Evolutionary conservation across 2,329 filamentous ascomycete genomes (phyloP).

Genomic region (Fusarium camptoceras): DNA sequence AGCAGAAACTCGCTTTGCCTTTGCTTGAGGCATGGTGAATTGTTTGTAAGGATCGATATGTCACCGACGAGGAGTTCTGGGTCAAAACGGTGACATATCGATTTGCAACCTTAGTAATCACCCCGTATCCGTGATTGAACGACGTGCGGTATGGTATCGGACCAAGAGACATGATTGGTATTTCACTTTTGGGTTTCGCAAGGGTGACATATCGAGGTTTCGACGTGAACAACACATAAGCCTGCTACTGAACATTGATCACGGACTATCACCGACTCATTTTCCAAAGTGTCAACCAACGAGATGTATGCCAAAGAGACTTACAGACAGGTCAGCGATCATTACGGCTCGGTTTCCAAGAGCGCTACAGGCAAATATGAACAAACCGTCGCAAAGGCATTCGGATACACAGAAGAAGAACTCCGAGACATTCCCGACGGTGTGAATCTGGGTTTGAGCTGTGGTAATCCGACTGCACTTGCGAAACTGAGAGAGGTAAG

Average conservation of each 20-base stretch:
- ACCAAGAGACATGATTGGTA: neutral
- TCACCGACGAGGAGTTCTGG: neutral
- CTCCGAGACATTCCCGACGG: neutral
- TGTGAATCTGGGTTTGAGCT: conserved; percentile 8
- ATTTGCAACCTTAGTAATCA: neutral
- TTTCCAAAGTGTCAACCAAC: no score
- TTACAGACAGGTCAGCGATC: neutral
- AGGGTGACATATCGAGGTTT: neutral
- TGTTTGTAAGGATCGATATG: neutral
- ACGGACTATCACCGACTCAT: no score
- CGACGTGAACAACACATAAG: neutral
- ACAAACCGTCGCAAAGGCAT: conserved; percentile 5
- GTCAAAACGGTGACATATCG: conserved; percentile 4
- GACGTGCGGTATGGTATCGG: neutral
- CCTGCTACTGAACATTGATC: neutral
- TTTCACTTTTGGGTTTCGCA: neutral
- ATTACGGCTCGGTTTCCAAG: neutral
- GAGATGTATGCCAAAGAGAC: neutral
- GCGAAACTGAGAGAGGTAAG: neutral
- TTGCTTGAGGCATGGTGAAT: neutral
- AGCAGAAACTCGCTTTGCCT: neutral
- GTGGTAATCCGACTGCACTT: neutral
- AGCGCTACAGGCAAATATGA: neutral
- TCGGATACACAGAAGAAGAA: conserved; percentile 12
- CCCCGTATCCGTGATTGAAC: neutral